These are phyloP conservation scores for Ochromonas danica DNA, from an alignment of 108 stramenopile genomes.

Conservation along the genomic window DNA sequence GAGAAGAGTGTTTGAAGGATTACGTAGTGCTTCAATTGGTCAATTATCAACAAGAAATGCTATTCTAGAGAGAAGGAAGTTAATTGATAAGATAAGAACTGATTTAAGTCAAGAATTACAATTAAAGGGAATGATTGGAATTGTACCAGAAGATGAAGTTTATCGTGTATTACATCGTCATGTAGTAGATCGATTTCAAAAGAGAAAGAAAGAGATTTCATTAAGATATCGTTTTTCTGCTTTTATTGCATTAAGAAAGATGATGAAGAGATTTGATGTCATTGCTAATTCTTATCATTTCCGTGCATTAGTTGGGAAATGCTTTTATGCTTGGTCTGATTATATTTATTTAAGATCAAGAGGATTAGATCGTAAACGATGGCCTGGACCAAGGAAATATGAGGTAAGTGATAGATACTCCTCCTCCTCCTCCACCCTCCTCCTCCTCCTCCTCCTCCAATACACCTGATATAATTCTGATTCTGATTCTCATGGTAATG, in stretches of 20 bases:
- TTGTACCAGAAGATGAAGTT: constrained; percentile 3
- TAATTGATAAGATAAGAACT: not conserved
- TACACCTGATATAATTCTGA: no score
- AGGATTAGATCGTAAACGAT: constrained; percentile 33
- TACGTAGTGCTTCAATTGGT: not conserved
- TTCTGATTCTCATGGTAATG: no score
- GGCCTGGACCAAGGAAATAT: constrained; percentile 27
- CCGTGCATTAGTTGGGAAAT: not conserved
- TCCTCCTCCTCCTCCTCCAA: no score
- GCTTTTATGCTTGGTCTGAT: constrained; percentile 38
- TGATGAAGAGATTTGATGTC: no score
- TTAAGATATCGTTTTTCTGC: no score
- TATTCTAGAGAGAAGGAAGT: not conserved
- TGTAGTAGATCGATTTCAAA: not conserved
- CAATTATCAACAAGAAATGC: not conserved
- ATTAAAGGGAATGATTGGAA: not conserved
- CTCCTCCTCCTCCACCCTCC: no score
- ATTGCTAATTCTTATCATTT: not conserved
- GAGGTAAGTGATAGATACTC: constrained; percentile 1
- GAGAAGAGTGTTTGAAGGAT: not conserved
- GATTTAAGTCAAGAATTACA: not conserved
- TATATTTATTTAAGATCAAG: not conserved
- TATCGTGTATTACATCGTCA: not conserved
- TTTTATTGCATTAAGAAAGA: no score
- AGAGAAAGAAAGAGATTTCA: not conserved